phyloP scores from a whole-genome alignment of 129 eudicot genomes.

The Glebionis coronaria region DNA sequence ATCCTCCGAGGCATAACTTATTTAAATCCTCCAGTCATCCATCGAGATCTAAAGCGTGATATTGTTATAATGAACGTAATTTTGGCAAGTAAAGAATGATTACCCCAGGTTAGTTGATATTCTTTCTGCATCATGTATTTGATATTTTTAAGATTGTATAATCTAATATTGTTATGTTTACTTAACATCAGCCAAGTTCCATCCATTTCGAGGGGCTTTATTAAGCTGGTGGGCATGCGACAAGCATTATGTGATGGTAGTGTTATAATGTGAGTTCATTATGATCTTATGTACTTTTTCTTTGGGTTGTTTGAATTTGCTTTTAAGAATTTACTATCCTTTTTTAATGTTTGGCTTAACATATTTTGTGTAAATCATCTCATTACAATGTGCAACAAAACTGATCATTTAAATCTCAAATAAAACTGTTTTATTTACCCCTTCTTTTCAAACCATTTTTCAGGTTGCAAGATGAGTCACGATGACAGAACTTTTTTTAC shows the following conservation, averaged over 20 bases:
- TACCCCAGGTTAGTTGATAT: no score
- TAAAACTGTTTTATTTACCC: no score
- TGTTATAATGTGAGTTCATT: conserved; percentile 60
- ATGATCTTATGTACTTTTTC: not conserved
- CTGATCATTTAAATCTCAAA: not conserved
- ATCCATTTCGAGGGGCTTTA: conserved; percentile 77
- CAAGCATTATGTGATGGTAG: conserved; percentile 78
- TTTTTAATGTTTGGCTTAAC: not conserved
- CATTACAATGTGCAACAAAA: not conserved
- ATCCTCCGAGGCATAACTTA: no score
- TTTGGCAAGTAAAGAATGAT: no score
- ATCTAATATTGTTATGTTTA: conserved; percentile 6
- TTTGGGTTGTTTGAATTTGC: not conserved
- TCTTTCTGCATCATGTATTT: conserved; percentile 14
- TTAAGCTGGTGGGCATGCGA: conserved; percentile 81
- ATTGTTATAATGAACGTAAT: no score
- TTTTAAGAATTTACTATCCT: not conserved
- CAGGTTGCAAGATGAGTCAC: conserved; percentile 61
- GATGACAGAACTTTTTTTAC: conserved; percentile 74
- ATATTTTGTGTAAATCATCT: not conserved
- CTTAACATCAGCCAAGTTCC: conserved; percentile 78
- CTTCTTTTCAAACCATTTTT: no score
- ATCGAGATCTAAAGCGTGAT: no score
- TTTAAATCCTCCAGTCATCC: no score
- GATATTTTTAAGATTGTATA: not conserved